Conservation (phyloP, 768 basidiomycete genomes). For the Suillus bovinus region DNA sequence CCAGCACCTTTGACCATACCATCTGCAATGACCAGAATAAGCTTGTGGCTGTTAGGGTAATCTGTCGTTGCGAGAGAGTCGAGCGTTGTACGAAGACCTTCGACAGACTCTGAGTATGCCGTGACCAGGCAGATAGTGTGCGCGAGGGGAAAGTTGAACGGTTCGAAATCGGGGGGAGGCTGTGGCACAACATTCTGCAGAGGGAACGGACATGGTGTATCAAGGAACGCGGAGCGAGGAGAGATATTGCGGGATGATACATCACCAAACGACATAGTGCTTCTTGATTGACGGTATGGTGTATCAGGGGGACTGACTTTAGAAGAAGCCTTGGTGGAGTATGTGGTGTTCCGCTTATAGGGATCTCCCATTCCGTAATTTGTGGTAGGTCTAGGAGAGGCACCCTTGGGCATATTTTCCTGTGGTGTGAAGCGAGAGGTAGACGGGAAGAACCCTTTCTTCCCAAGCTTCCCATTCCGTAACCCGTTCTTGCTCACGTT, state of each 20-base stretch:
- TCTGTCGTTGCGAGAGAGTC: constrained; percentile 98
- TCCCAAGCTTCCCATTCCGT: constrained; percentile 47
- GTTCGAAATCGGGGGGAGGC: constrained; percentile 87
- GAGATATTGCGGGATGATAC: constrained; percentile 26
- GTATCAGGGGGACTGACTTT: constrained; percentile 76
- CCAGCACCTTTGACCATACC: constrained; percentile 98
- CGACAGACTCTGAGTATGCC: constrained; percentile 95
- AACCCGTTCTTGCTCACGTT: constrained; percentile 79
- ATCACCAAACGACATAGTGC: constrained; percentile 74
- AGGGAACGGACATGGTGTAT: constrained; percentile 90
- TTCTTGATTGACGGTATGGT: constrained; percentile 77
- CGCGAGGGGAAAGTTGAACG: constrained; percentile 92
- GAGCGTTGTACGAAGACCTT: constrained; percentile 95
- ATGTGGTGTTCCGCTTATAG: constrained; percentile 61
- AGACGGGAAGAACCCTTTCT: constrained; percentile 65
- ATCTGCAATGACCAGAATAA: constrained; percentile 94
- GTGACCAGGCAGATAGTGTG: constrained; percentile 97
- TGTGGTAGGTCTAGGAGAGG: constrained; percentile 56
- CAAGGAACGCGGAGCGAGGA: constrained; percentile 49
- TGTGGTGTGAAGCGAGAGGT: constrained; percentile 75
- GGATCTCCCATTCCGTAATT: constrained; percentile 68
- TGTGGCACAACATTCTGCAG: constrained; percentile 89
- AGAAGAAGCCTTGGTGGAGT: constrained; percentile 38
- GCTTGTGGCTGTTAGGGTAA: constrained; percentile 96
- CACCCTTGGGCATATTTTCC: constrained; percentile 56